These are phyloP conservation scores for Lolium perenne DNA, from an alignment of 176 grass and related monocot genomes.

Conservation along the genomic window DNA sequence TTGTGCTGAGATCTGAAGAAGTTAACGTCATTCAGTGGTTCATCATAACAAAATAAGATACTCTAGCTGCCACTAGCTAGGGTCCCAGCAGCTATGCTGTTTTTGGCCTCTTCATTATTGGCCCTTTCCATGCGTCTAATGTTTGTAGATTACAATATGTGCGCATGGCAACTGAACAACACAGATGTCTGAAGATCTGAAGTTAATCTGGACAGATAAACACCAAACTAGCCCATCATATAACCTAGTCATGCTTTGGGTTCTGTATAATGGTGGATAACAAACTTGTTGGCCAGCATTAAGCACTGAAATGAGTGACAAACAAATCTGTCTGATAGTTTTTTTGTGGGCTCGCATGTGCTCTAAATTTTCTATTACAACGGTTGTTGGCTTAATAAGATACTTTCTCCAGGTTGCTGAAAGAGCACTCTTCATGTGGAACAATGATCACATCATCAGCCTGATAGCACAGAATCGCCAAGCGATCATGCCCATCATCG, in stretches of 20 bases:
- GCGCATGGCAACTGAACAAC: neutral
- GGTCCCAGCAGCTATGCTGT: neutral
- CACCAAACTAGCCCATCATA: conserved; percentile 5
- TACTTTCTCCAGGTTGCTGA: conserved; percentile 79
- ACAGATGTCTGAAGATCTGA: conserved; percentile 18
- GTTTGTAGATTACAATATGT: neutral
- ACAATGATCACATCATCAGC: conserved; percentile 84
- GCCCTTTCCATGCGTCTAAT: neutral
- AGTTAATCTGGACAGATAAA: conserved; percentile 14
- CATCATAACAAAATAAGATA: conserved; percentile 19
- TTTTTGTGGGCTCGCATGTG: neutral
- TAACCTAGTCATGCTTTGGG: conserved; percentile 22
- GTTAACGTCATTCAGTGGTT: neutral
- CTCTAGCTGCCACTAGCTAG: neutral
- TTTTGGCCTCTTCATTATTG: neutral
- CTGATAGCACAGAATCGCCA: conserved; percentile 81
- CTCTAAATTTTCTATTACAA: neutral
- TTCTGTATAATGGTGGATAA: neutral
- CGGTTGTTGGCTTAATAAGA: conserved; percentile 2
- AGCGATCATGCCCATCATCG: conserved; percentile 71
- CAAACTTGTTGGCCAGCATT: conserved; percentile 27
- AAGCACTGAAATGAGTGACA: conserved; percentile 19
- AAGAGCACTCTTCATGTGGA: conserved; percentile 90
- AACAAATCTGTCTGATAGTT: neutral
- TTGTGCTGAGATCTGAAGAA: conserved; percentile 15